These are phyloP conservation scores for Talaromyces verruculosus DNA, from an alignment of 2,329 filamentous ascomycete genomes.

Conservation along the genomic window DNA sequence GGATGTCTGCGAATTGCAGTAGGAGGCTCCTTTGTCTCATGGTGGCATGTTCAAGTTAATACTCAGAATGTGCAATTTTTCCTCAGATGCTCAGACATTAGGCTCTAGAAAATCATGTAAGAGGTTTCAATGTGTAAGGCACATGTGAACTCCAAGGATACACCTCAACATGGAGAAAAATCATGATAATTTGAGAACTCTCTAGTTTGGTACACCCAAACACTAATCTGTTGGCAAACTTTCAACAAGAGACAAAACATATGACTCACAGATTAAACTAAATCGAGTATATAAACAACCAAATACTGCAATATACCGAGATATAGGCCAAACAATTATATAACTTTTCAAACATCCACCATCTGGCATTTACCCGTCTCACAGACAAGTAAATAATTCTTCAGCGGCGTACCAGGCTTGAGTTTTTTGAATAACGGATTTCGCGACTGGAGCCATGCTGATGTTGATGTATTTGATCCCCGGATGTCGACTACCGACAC, in stretches of 20 bases:
- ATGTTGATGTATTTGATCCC: conserved; percentile 30
- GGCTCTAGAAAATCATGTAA: not conserved
- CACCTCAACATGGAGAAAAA: not conserved
- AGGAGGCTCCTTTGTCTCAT: not conserved
- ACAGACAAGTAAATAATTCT: conserved; percentile 43
- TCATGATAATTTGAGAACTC: not conserved
- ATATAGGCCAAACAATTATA: not conserved
- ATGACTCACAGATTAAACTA: not conserved
- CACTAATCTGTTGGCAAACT: not conserved
- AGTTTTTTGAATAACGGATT: conserved; percentile 41
- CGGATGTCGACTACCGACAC: conserved; percentile 40
- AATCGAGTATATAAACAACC: not conserved
- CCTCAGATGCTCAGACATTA: not conserved
- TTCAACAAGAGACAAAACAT: not conserved
- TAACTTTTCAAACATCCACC: conserved; percentile 32
- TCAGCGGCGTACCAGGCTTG: conserved; percentile 33
- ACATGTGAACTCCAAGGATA: not conserved
- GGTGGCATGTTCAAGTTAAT: too few species aligned
- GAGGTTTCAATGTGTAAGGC: not conserved
- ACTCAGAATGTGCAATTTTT: too few species aligned
- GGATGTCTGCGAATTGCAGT: not conserved
- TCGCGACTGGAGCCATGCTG: conserved; percentile 41
- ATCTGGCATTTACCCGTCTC: conserved; percentile 39
- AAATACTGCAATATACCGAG: not conserved
- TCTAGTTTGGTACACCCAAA: not conserved